Conservation (phyloP, 768 basidiomycete genomes). For the Dioszegia aurantiaca region DNA sequence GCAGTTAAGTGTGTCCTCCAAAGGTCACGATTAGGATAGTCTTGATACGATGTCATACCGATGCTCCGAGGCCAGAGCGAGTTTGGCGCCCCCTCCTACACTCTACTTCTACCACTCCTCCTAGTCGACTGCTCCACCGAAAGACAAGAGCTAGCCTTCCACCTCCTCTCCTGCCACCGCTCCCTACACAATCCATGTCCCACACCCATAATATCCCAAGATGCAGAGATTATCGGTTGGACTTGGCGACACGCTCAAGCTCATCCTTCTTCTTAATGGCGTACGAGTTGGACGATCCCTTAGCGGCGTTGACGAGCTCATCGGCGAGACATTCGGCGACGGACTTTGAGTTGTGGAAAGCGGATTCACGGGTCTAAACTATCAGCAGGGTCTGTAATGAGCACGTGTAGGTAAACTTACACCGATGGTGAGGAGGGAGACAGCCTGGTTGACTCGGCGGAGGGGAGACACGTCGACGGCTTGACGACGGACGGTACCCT, state of each 20-base stretch:
- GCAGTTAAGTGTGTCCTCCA: no score
- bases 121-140: background rate
- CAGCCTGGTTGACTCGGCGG: conserved; percentile 94
- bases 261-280: conserved; percentile 99
- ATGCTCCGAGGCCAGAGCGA: conserved; percentile 14
- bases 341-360: conserved; percentile 99
- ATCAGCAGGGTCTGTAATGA: background rate
- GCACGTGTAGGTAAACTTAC: conserved; percentile 60
- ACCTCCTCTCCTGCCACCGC: conserved; percentile 2
- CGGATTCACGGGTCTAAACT: conserved; percentile 89
- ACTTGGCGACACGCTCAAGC: conserved; percentile 99
- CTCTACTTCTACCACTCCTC: background rate
- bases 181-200: background rate
- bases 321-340: conserved; percentile 98
- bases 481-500: conserved; percentile 98
- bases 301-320: conserved; percentile 99
- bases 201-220: conserved; percentile 18
- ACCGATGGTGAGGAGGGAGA: conserved; percentile 90
- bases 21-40: background rate
- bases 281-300: conserved; percentile 99
- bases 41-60: conserved; percentile 15
- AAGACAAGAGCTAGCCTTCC: background rate
- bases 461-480: conserved; percentile 99
- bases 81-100: conserved; percentile 10
- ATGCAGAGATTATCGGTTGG: conserved; percentile 81